Evolutionary conservation across 2,329 filamentous ascomycete species (phyloP).

Genomic region (Truncatella angustata): DNA sequence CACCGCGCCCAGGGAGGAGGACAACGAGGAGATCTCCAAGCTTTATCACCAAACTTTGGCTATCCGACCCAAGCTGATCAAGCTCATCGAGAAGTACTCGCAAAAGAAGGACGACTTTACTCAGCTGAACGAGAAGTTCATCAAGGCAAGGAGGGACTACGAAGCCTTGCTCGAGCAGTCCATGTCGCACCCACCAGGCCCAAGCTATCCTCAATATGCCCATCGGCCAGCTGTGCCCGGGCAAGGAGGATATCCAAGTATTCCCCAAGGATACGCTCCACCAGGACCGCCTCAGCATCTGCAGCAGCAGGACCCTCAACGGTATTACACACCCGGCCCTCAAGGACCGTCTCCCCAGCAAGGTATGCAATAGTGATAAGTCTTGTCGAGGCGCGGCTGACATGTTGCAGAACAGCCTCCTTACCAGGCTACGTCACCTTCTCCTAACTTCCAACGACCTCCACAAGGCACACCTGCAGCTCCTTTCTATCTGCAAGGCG

Average conservation of each 20-base stretch:
- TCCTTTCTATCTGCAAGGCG: conserved; percentile 65
- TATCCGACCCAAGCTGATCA: conserved; percentile 94
- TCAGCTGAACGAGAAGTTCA: conserved; percentile 98
- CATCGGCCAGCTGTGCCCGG: conserved; percentile 48
- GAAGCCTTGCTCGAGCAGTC: conserved; percentile 93
- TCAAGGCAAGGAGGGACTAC: conserved; percentile 96
- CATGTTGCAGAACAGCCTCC: conserved; percentile 39
- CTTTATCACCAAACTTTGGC: conserved; percentile 90
- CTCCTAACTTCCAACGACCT: conserved; percentile 55
- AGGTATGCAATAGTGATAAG: conserved; percentile 32
- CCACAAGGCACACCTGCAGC: conserved; percentile 51
- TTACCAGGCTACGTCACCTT: conserved; percentile 44
- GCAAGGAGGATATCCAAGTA: conserved; percentile 25
- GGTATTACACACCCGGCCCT: conserved; percentile 66
- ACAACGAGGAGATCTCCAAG: conserved; percentile 96
- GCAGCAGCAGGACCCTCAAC: conserved; percentile 60
- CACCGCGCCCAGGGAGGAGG: conserved; percentile 75
- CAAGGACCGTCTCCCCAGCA: conserved; percentile 31
- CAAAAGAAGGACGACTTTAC: conserved; percentile 99
- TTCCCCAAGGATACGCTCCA: conserved; percentile 34
- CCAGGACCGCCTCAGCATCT: conserved; percentile 38
- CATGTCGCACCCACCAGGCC: conserved; percentile 89
- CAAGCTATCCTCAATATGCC: conserved; percentile 69
- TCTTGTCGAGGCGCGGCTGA: conserved; percentile 16
- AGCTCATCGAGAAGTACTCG: conserved; percentile 97